Conservation (phyloP, 2,329 filamentous ascomycete species). For the Cladosporium oxysporum region DNA sequence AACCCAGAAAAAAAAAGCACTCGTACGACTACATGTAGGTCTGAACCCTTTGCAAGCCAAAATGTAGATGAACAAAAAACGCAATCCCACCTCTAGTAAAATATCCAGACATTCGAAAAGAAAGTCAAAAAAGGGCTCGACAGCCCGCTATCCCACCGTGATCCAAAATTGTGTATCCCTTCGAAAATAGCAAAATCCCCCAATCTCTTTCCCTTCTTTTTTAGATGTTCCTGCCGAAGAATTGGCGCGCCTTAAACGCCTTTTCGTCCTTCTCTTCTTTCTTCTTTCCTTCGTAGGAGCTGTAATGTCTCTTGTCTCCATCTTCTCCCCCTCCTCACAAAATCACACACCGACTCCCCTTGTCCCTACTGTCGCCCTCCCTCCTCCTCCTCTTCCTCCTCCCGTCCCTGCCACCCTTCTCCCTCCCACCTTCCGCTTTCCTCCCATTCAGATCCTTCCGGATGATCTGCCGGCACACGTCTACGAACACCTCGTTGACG, state of each 20-base stretch:
- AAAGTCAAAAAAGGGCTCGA: not conserved
- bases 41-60: not conserved
- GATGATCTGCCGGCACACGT: slow-evolving; percentile 43
- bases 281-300: not conserved
- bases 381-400: slow-evolving; percentile 15
- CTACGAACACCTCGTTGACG: slow-evolving; percentile 80
- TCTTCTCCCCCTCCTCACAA: slow-evolving; percentile 15
- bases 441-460: slow-evolving; percentile 30
- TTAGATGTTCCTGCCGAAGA: not conserved
- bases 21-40: not conserved
- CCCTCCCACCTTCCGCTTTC: not conserved
- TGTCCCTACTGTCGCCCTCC: not conserved
- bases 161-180: not conserved
- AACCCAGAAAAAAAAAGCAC: not conserved
- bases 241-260: not conserved
- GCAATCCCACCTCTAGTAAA: not conserved
- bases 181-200: not conserved
- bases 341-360: slow-evolving; percentile 26
- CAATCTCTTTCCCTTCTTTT: not conserved
- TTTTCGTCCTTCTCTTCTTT: not conserved
- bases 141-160: not conserved
- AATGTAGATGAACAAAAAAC: not conserved
- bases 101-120: not conserved
- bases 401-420: slow-evolving; percentile 4
- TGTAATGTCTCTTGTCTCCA: not conserved